Evolutionary conservation across 2,329 filamentous ascomycete species (phyloP).

Genomic region (Cladosporium sp.): DNA sequence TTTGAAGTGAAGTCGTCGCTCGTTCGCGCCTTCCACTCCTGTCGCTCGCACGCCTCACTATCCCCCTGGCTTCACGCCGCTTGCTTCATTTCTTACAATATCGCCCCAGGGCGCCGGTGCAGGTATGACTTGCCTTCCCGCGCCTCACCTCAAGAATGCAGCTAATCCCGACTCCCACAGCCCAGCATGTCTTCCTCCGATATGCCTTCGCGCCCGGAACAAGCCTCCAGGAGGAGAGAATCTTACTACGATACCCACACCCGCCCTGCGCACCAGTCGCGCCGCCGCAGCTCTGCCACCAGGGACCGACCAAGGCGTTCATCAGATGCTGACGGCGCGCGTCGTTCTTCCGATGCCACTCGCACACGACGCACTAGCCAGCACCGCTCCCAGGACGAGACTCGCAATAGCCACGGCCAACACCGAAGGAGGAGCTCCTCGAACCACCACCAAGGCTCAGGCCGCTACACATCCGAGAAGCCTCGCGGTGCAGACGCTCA

Average conservation of each 20-base stretch:
- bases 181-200: slow-evolving; percentile 34
- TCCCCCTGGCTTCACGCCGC: not conserved
- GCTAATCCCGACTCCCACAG: not conserved
- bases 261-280: slow-evolving; percentile 15
- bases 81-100: not conserved
- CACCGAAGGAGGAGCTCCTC: slow-evolving; percentile 25
- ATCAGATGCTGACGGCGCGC: slow-evolving; percentile 66
- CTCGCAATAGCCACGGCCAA: slow-evolving; percentile 5
- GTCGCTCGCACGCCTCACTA: not conserved
- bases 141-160: slow-evolving; percentile 2
- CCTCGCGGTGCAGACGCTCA: slow-evolving; percentile 38
- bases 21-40: not conserved
- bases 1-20: not conserved
- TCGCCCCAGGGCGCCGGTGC: slow-evolving; percentile 12
- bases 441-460: slow-evolving; percentile 11
- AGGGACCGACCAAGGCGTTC: slow-evolving; percentile 59
- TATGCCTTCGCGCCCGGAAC: slow-evolving; percentile 62
- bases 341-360: slow-evolving; percentile 22
- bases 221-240: slow-evolving; percentile 52
- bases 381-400: slow-evolving; percentile 16
- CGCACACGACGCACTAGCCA: slow-evolving; percentile 26
- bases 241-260: slow-evolving; percentile 18
- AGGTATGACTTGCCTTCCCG: slow-evolving; percentile 10
- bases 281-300: slow-evolving; percentile 53
- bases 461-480: slow-evolving; percentile 20